Evolutionary conservation across 306 rosid species (phyloP), one percentile per base, ranked within the genome.

Genomic region (Pyrus pyrifolia): DNA sequence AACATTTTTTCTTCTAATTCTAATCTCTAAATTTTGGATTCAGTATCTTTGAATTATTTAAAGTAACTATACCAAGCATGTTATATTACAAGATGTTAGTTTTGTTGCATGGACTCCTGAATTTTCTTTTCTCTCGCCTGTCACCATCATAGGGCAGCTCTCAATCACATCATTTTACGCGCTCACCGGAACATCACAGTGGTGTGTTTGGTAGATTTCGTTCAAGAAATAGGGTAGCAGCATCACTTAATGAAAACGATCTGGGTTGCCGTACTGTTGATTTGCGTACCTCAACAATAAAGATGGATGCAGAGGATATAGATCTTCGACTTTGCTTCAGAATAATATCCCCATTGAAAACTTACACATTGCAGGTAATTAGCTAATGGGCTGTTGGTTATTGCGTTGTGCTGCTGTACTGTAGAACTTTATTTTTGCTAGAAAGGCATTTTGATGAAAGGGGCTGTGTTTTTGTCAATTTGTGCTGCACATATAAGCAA

Each of bases 271-370:
- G 79, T 82, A 75, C 90, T 42, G 81, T 95, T 86, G 93, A 92
- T 87, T 86, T 95, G 63, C 78, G 88, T 69, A 95, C 97, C 46
- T 95, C 99, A 59, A 88, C 90, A 44, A 92, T 95, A 81, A 95
- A 95, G 88, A 87, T 92, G 88, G 99, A 95, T 75, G 97, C 93
- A 31, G 99, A 92, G 73, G 96, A 95, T 84, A 84, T 90, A 75
- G 99, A 95, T 85, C 85, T 95, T 72, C 88, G 97, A 69, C 97
- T 95, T 81, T 95, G 99, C 91, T 95, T 95, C 81, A 90, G 99
- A 68, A 87, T 95, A 81, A 92, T 95, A 82, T 95, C 99, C 73
- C 99, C 99, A 8, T 80, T 84, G 68, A 95, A 92, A 79, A 82
- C 89, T 49, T 89, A 87, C 72, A 95, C 96, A 35, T 80, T 95